Evolutionary conservation across 2,329 filamentous ascomycete species (phyloP), one percentile per base, ranked within the genome.

Genomic region (Fusarium coffeatum): DNA sequence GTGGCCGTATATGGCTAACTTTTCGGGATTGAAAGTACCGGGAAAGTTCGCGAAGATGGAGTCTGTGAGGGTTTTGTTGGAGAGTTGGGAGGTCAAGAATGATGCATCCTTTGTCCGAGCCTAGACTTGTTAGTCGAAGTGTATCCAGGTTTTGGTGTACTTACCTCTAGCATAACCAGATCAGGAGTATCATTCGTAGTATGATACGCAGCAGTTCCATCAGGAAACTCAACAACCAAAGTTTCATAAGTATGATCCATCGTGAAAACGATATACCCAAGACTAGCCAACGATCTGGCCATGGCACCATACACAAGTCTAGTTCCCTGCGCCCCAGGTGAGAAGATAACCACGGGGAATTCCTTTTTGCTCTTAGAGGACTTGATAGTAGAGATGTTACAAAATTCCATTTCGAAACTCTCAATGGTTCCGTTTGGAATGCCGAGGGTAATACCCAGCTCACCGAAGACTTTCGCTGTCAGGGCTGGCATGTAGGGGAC

Each of bases 241-340:
- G 80, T 75, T 49, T 86, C 84, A 58, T 83, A 80, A 0, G 84
- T 79, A 55, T 86, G 84, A 59, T 87, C 85, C 43, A 87, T 72
- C 0, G 83, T 77, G 1, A 85, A 71, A 6, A 87, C 80, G 13
- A 79, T 77, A 48, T 81, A 83, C 0, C 84, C 84, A 6, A 80
- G 77, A 8, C 81, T 83, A 2, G 83, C 83, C 18, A 87, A 73
- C 6, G 82, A 80, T 18, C 79, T 78, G 1, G 82, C 80, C 47
- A 82, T 76, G 4, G 78, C 81, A 3, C 77, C 78, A 66, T 86
- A 84, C 2, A 84, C 55, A 10, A 83, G 70, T 3, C 84, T 78
- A 1, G 80, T 78, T 0, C 78, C 79, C 16, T 78, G 79, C 11
- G 80, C 76, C 6, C 83, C 85, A 0, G 84, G 83, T 1, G 81